These are phyloP conservation scores for Sicyos edulis DNA, from an alignment of 306 rosid genomes.

Conservation along the genomic window DNA sequence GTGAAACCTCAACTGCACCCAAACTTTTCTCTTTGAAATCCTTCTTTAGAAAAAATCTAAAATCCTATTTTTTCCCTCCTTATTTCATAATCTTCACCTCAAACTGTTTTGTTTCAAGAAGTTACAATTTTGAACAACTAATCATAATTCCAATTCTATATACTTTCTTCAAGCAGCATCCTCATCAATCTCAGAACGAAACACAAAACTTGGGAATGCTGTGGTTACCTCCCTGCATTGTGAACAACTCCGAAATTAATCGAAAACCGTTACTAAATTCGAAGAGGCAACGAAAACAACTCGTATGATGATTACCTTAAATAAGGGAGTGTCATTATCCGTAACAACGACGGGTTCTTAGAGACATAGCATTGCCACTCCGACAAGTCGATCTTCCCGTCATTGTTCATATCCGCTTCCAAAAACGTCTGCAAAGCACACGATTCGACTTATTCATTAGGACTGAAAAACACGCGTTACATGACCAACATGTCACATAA, in stretches of 20 bases:
- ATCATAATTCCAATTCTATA: slow-evolving; percentile 8
- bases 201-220: slow-evolving; percentile 83
- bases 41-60: too few species aligned
- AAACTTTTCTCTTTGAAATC: too few species aligned
- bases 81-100: background rate
- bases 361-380: slow-evolving; percentile 72
- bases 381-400: slow-evolving; percentile 70
- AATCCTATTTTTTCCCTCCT: background rate
- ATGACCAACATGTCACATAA: background rate
- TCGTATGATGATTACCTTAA: slow-evolving; percentile 39
- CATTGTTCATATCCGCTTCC: slow-evolving; percentile 78
- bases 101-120: slow-evolving; percentile 7
- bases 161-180: slow-evolving; percentile 37
- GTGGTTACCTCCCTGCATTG: slow-evolving; percentile 81
- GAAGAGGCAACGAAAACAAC: background rate
- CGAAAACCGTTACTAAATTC: background rate
- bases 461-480: too few species aligned
- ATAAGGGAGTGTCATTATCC: slow-evolving; percentile 88
- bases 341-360: slow-evolving; percentile 67
- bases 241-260: background rate
- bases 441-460: too few species aligned
- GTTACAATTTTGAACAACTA: background rate
- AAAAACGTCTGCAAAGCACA: slow-evolving; percentile 53
- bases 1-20: too few species aligned
- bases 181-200: slow-evolving; percentile 77